phyloP scores from a whole-genome alignment of 139 green algal species.

The Chlorella sorokiniana region DNA sequence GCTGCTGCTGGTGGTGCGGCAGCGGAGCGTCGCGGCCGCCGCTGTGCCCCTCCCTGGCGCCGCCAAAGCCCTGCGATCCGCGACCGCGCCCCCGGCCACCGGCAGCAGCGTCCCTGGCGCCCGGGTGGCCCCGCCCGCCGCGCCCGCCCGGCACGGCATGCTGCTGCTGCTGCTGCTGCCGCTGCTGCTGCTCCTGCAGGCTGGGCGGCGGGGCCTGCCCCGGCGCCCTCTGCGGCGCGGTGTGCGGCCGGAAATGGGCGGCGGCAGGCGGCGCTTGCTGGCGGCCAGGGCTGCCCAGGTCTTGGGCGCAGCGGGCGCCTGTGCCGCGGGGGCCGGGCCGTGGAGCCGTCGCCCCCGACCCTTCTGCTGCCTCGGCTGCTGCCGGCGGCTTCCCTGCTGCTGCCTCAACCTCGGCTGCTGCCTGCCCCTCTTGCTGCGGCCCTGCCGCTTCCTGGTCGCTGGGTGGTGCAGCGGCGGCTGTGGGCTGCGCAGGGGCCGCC shows the following conservation, averaged over 20 bases:
- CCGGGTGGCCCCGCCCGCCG: background rate
- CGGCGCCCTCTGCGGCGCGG: background rate
- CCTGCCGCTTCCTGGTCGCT: too few species aligned
- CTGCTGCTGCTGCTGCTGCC: background rate
- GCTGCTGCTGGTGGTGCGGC: slow-evolving; percentile 22
- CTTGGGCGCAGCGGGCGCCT: background rate
- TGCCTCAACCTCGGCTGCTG: background rate
- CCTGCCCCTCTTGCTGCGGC: background rate
- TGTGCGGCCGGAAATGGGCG: background rate
- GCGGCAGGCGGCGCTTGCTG: background rate
- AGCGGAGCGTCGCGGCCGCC: background rate
- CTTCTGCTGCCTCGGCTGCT: background rate
- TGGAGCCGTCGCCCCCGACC: background rate
- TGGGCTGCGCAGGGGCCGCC: too few species aligned
- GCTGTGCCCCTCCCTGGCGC: background rate
- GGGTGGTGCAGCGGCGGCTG: too few species aligned
- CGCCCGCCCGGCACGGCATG: background rate
- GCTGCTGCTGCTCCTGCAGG: background rate
- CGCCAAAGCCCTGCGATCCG: background rate
- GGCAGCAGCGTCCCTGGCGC: background rate
- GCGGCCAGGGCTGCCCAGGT: slow-evolving; percentile 3
- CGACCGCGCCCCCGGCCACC: background rate
- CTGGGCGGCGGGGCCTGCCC: background rate
- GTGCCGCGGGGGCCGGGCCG: background rate
- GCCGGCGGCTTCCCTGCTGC: background rate